phyloP scores from a whole-genome alignment of 768 basidiomycete genomes.

The Trametes maxima region DNA sequence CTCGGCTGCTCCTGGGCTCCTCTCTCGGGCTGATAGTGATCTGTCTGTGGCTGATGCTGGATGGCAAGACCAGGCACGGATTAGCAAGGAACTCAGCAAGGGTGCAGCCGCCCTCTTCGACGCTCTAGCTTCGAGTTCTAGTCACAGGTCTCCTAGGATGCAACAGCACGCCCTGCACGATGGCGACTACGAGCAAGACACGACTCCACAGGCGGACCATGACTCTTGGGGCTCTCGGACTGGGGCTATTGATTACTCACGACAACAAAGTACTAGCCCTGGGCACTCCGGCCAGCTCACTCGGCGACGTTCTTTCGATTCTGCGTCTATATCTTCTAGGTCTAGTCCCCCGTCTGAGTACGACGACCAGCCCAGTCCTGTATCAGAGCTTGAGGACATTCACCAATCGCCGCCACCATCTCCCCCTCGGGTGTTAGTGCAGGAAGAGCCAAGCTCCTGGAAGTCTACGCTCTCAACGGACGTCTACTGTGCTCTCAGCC shows the following conservation, averaged over 20 bases:
- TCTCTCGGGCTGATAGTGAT: slow-evolving; percentile 49
- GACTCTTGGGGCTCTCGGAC: background rate
- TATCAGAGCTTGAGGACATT: background rate
- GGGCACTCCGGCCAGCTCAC: background rate
- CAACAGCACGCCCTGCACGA: background rate
- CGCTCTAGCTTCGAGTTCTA: slow-evolving; percentile 35
- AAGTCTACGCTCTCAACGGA: slow-evolving; percentile 30
- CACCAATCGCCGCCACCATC: background rate
- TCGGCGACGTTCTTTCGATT: slow-evolving; percentile 9
- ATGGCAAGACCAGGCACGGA: slow-evolving; percentile 20
- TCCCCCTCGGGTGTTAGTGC: slow-evolving; percentile 10
- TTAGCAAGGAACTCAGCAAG: slow-evolving; percentile 41
- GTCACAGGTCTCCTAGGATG: background rate
- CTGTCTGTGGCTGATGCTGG: slow-evolving; percentile 40
- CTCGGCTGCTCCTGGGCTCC: background rate
- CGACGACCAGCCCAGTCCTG: slow-evolving; percentile 11
- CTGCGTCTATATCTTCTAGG: slow-evolving; percentile 8
- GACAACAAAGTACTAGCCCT: background rate
- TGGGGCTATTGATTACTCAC: background rate
- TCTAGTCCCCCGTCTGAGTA: slow-evolving; percentile 24
- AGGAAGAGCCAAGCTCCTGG: slow-evolving; percentile 20
- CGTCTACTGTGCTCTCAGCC: slow-evolving; percentile 40
- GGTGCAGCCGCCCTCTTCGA: slow-evolving; percentile 53
- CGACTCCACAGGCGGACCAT: slow-evolving; percentile 3
- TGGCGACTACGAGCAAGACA: background rate